phyloP scores from a whole-genome alignment of 139 green algal species.

The Auxenochlorella pyrenoidosa region DNA sequence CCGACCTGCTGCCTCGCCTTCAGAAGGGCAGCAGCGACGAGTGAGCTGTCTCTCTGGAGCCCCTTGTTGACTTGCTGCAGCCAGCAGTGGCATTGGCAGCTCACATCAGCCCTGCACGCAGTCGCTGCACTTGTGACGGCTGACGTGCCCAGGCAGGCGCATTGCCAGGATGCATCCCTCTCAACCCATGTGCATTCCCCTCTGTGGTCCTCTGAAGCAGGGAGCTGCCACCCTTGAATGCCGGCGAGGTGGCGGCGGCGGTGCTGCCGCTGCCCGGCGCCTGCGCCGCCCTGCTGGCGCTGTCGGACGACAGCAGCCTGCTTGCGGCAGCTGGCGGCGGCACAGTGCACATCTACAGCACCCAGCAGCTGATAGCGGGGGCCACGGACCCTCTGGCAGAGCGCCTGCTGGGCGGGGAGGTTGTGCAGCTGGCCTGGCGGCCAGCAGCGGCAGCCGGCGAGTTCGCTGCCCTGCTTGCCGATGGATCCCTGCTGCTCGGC shows the following conservation, averaged over 20 bases:
- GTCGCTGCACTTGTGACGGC: too few species aligned
- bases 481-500: conserved; percentile 24
- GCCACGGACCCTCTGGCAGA: background rate
- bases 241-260: background rate
- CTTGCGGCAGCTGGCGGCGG: conserved; percentile 7
- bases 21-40: conserved; percentile 46
- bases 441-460: background rate
- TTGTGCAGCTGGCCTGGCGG: conserved; percentile 4
- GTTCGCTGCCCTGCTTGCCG: conserved; percentile 21
- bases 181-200: background rate
- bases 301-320: conserved; percentile 21
- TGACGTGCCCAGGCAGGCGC: too few species aligned
- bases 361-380: conserved; percentile 17
- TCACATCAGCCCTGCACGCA: too few species aligned
- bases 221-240: conserved; percentile 1
- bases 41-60: conserved; percentile 16
- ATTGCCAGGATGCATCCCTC: background rate
- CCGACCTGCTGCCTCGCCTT: conserved; percentile 26
- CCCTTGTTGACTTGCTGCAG: too few species aligned
- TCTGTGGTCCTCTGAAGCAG: background rate
- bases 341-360: conserved; percentile 26
- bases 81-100: too few species aligned
- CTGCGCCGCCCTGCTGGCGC: background rate
- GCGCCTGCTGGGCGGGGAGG: background rate
- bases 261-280: background rate